These are phyloP conservation scores for Cercospora citrullina DNA, from an alignment of 2,329 filamentous ascomycete species.

Conservation along the genomic window DNA sequence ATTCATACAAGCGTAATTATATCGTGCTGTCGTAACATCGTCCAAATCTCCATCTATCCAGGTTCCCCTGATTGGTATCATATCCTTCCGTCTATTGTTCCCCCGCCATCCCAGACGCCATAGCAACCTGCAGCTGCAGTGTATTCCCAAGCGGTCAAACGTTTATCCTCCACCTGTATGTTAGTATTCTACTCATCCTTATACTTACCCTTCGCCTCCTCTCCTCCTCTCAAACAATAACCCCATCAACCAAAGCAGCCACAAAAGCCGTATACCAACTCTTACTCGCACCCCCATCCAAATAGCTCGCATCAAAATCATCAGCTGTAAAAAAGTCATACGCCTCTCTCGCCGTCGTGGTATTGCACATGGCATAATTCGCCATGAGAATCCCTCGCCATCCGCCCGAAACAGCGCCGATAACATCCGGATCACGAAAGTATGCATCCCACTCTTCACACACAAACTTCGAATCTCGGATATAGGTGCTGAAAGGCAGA, in stretches of 20 bases:
- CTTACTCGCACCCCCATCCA: conserved; percentile 79
- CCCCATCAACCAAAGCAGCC: conserved; percentile 59
- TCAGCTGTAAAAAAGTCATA: conserved; percentile 72
- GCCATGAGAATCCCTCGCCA: conserved; percentile 86
- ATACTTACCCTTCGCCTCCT: conserved; percentile 1
- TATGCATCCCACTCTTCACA: conserved; percentile 78
- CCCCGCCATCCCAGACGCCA: background rate
- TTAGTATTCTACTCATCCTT: background rate
- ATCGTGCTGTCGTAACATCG: background rate
- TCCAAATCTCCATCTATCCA: background rate
- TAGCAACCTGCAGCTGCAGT: background rate
- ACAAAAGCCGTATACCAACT: conserved; percentile 84
- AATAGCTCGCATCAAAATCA: conserved; percentile 65
- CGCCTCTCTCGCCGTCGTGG: conserved; percentile 52
- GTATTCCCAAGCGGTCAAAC: background rate
- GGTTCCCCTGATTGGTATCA: background rate
- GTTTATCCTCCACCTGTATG: background rate
- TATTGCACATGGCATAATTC: conserved; percentile 77
- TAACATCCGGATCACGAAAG: conserved; percentile 57
- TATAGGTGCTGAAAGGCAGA: conserved; percentile 65
- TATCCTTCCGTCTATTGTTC: background rate
- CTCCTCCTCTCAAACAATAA: background rate
- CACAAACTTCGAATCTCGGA: conserved; percentile 69
- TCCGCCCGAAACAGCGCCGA: conserved; percentile 66
- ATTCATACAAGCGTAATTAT: background rate